Percentiles rank a stretch among this genome's conserved stretches.
These are phyloP conservation scores for Monosporascus sp. DNA, from an alignment of 2,329 filamentous ascomycete genomes.

Conservation along the genomic window DNA sequence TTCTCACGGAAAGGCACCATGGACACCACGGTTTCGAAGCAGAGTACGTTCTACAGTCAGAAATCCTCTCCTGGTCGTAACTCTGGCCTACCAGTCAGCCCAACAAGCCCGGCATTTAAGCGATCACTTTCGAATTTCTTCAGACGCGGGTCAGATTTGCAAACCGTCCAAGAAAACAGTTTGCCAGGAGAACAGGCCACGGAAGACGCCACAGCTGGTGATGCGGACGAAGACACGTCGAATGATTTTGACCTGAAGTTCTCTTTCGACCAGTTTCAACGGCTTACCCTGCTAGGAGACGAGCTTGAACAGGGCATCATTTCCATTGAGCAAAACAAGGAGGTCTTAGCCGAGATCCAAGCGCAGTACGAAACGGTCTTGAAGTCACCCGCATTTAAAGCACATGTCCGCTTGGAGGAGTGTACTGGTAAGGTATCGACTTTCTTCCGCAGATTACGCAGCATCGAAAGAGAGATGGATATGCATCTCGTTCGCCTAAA, in stretches of 20 bases:
- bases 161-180: neutral
- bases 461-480: slow-evolving; percentile 10
- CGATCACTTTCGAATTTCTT: slow-evolving; percentile 2
- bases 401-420: slow-evolving; percentile 1
- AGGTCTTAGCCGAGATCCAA: slow-evolving; percentile 9
- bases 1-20: neutral
- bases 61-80: slow-evolving; percentile 2
- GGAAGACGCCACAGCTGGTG: slow-evolving; percentile 1
- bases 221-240: slow-evolving; percentile 2
- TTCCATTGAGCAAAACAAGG: slow-evolving; percentile 14
- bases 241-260: slow-evolving; percentile 9
- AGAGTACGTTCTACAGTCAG: slow-evolving; percentile 1
- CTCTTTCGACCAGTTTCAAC: slow-evolving; percentile 12
- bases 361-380: slow-evolving; percentile 10
- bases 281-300: slow-evolving; percentile 5
- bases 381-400: slow-evolving; percentile 4
- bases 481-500: slow-evolving; percentile 8
- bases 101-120: slow-evolving; percentile 1
- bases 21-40: neutral
- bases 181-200: neutral
- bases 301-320: slow-evolving; percentile 11
- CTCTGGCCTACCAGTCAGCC: neutral
- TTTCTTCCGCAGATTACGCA: slow-evolving; percentile 9
- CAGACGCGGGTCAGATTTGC: neutral
- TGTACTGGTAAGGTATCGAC: slow-evolving; percentile 3